Percentiles rank a stretch among this genome's conserved stretches.
These are phyloP conservation scores for Arachnomyces sp. DNA, from an alignment of 2,329 filamentous ascomycete species.

Conservation along the genomic window DNA sequence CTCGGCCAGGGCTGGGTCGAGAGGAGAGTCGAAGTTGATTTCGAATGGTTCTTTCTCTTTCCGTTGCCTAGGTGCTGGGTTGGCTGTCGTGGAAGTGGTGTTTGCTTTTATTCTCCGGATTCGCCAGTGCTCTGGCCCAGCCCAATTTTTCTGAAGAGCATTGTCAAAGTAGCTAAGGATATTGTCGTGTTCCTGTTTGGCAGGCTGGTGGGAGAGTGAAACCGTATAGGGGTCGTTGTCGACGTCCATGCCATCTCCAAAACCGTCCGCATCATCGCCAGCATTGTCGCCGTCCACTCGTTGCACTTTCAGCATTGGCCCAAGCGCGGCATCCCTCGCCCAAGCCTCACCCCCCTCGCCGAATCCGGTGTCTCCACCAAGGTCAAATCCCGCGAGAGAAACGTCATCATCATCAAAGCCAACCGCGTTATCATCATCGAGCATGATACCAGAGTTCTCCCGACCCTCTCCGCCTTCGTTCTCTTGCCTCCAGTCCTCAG, in stretches of 20 bases:
- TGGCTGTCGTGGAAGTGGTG: constrained; percentile 51
- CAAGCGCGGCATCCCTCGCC: constrained; percentile 80
- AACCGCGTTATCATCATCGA: constrained; percentile 76
- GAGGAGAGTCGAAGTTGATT: constrained; percentile 75
- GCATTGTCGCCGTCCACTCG: constrained; percentile 40
- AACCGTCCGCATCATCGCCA: constrained; percentile 46
- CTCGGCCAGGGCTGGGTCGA: constrained; percentile 63
- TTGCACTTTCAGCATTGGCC: constrained; percentile 77
- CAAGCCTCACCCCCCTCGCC: constrained; percentile 94
- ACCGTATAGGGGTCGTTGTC: constrained; percentile 66
- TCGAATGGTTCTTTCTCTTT: constrained; percentile 97
- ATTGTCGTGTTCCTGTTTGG: constrained; percentile 71
- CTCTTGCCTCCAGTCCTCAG: constrained; percentile 73
- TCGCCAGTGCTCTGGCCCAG: constrained; percentile 96
- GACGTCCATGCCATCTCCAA: constrained; percentile 44
- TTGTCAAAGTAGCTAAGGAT: constrained; percentile 98
- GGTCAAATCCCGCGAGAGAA: constrained; percentile 60
- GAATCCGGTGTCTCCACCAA: constrained; percentile 67
- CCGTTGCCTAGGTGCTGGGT: constrained; percentile 49
- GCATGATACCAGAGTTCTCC: constrained; percentile 69
- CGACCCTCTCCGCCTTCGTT: constrained; percentile 49
- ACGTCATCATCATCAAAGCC: constrained; percentile 73
- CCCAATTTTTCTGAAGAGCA: constrained; percentile 93
- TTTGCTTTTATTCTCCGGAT: constrained; percentile 82
- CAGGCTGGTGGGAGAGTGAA: constrained; percentile 63